Base-by-base conservation (phyloP, 2,329 filamentous ascomycete genomes). In the Endothia cerciana region DNA sequence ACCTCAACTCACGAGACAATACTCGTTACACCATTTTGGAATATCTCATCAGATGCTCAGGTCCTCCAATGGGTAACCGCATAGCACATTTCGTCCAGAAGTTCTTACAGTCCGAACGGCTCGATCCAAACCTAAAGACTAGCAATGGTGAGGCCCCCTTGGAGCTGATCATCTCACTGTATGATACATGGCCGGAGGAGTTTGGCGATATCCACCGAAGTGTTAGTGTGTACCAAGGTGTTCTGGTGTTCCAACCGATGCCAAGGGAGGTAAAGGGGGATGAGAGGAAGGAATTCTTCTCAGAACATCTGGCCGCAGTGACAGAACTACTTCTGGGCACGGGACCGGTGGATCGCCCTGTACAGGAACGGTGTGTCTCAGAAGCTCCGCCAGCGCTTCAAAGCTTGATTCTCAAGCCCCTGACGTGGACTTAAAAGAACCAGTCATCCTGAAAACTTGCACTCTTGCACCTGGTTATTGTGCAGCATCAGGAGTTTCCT, bases 51-150 rank as follows among this genome's bases (percentile, higher is more conserved):
- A 33, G 15, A 19, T 36, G 17, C 17, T 2, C 30, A 30, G n/a
- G n/a, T n/a, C 5, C 10, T 30, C 13, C 25, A 4, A 5, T 55
- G 22, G 13, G 13, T 15, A 17, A 6, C 1, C 4, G 22, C 28
- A 28, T 5, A 28, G 49, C 6, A 13, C n/a, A n/a, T 28, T 4
- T 47, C 43, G 10, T 22, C 11, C 22, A 38, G n/a, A 30, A 19
- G 41, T 62, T 55, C 33, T 15, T 55, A n/a, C 6, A 6, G 10
- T 55, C 61, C 11, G 4, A 36, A 22, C 22, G 11, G 17, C 51
- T 63, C 19, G 61, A 63, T 28, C 30, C 51, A n/a, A 63, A 63
- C 41, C 28, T 57, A 2, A 13, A 11, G 7, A 63, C 61, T 3
- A 63, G 61, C 51, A 57, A 36, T 19, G 36, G 60, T 10, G 36